Evolutionary conservation across 208 protist species (phyloP).

Genomic region (Leishmania amazonensis): DNA sequence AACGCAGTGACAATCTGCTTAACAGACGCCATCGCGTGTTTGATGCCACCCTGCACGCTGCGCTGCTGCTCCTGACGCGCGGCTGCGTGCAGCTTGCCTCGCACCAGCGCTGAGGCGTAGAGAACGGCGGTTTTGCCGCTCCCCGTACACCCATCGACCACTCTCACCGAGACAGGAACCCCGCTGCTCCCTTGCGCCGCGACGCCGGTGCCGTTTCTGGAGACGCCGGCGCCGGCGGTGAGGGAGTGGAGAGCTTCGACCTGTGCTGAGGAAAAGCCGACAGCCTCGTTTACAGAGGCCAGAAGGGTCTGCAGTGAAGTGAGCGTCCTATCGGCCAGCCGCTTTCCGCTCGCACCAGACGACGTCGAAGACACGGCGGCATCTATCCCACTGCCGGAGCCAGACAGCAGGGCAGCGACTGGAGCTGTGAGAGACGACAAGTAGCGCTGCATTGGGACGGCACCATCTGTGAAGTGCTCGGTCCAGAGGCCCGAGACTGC

Average conservation of each 20-base stretch:
- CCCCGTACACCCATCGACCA: constrained; percentile 60
- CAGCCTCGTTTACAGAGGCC: constrained; percentile 16
- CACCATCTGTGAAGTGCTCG: constrained; percentile 30
- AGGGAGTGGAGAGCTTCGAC: constrained; percentile 68
- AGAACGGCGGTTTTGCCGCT: constrained; percentile 80
- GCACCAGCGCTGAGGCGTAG: constrained; percentile 50
- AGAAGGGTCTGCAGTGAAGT: constrained; percentile 27
- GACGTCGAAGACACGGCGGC: background rate
- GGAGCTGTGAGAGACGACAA: constrained; percentile 9
- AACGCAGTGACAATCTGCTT: constrained; percentile 24
- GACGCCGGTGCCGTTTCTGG: constrained; percentile 3
- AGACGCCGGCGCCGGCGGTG: constrained; percentile 10
- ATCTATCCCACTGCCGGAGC: background rate
- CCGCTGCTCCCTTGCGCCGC: constrained; percentile 1
- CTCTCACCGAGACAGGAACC: constrained; percentile 35
- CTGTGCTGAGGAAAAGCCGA: constrained; percentile 67
- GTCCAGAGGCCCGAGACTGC: constrained; percentile 27
- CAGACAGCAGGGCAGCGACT: constrained; percentile 22
- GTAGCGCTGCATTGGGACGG: constrained; percentile 33
- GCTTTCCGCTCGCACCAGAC: background rate
- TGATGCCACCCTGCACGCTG: constrained; percentile 42
- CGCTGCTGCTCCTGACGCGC: constrained; percentile 66
- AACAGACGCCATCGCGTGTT: constrained; percentile 35
- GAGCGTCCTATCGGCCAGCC: background rate
- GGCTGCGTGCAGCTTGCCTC: constrained; percentile 50